Conservation (phyloP, 1,284 basidiomycete species). For the Taiwanofungus camphoratus region DNA sequence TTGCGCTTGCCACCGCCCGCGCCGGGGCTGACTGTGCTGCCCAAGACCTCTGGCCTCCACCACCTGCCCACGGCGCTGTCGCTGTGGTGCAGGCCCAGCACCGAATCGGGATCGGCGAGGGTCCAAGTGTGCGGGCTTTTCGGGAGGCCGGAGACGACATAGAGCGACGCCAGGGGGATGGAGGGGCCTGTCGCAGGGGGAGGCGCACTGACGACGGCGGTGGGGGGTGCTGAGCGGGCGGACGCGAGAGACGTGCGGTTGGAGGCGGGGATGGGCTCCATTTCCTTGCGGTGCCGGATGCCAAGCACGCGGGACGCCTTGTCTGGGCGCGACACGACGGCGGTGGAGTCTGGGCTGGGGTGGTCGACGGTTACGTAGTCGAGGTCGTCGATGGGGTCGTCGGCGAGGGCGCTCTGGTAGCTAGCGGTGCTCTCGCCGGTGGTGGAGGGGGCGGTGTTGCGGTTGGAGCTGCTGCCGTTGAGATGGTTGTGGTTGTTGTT, state of each 20-base stretch:
- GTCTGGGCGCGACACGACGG: slow-evolving; percentile 26
- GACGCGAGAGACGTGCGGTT: slow-evolving; percentile 71
- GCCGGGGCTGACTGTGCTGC: slow-evolving; percentile 82
- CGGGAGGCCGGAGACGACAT: slow-evolving; percentile 79
- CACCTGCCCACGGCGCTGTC: slow-evolving; percentile 87
- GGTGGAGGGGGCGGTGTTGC: slow-evolving; percentile 18
- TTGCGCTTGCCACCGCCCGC: slow-evolving; percentile 65
- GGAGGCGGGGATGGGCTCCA: slow-evolving; percentile 77
- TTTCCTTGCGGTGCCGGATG: slow-evolving; percentile 62
- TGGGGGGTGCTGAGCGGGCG: slow-evolving; percentile 62
- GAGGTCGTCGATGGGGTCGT: slow-evolving; percentile 43
- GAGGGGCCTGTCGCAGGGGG: slow-evolving; percentile 50
- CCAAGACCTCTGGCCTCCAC: slow-evolving; percentile 93
- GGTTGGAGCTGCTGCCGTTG: slow-evolving; percentile 16
- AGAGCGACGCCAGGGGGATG: slow-evolving; percentile 73
- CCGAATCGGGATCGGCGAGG: slow-evolving; percentile 83
- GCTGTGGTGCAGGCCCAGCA: slow-evolving; percentile 76
- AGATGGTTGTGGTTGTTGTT: slow-evolving; percentile 11
- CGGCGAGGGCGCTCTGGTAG: slow-evolving; percentile 28
- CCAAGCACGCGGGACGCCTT: slow-evolving; percentile 71
- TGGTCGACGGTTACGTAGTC: slow-evolving; percentile 58
- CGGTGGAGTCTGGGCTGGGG: slow-evolving; percentile 21
- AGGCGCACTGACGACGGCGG: slow-evolving; percentile 32
- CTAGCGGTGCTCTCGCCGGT: slow-evolving; percentile 23
- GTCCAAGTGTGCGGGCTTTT: slow-evolving; percentile 92